These are phyloP conservation scores for Nitzschia sp. DNA, from an alignment of 108 stramenopile species.

Conservation along the genomic window DNA sequence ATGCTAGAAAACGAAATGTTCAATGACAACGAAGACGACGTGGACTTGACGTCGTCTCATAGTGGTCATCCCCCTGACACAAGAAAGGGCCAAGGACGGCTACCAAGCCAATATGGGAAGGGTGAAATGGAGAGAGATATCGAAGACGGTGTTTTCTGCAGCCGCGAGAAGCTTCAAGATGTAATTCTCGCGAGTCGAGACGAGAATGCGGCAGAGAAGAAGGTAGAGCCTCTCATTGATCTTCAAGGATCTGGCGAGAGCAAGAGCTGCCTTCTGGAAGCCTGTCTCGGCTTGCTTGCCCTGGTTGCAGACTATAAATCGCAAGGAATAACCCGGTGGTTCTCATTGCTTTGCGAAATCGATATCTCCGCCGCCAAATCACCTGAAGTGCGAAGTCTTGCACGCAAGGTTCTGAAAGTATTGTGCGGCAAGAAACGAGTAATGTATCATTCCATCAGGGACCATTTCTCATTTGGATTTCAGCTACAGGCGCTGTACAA, in stretches of 20 bases:
- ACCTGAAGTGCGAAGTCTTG: constrained; percentile 34
- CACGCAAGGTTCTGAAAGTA: constrained; percentile 59
- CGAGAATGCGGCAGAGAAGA: not conserved
- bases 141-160: constrained; percentile 39
- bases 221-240: not conserved
- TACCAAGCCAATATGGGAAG: constrained; percentile 16
- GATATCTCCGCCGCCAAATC: constrained; percentile 38
- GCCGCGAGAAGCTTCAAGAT: constrained; percentile 29
- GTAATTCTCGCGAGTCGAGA: not conserved
- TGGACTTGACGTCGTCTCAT: not conserved
- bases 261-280: constrained; percentile 22
- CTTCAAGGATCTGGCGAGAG: constrained; percentile 1
- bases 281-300: constrained; percentile 50
- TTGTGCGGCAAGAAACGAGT: constrained; percentile 66
- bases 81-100: constrained; percentile 1
- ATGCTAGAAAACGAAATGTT: constrained; percentile 27
- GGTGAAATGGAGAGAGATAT: constrained; percentile 21
- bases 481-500: constrained; percentile 53
- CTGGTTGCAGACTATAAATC: constrained; percentile 44
- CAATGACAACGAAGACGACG: constrained; percentile 9
- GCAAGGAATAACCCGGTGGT: constrained; percentile 54
- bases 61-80: constrained; percentile 2
- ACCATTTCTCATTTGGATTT: constrained; percentile 71
- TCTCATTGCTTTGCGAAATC: constrained; percentile 69
- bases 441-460: constrained; percentile 66